A percentile compares a stretch with the other conserved stretches of the same genome.
Evolutionary conservation across 1,284 basidiomycete genomes (phyloP).

Genomic region (Acaromyces ingoldii): DNA sequence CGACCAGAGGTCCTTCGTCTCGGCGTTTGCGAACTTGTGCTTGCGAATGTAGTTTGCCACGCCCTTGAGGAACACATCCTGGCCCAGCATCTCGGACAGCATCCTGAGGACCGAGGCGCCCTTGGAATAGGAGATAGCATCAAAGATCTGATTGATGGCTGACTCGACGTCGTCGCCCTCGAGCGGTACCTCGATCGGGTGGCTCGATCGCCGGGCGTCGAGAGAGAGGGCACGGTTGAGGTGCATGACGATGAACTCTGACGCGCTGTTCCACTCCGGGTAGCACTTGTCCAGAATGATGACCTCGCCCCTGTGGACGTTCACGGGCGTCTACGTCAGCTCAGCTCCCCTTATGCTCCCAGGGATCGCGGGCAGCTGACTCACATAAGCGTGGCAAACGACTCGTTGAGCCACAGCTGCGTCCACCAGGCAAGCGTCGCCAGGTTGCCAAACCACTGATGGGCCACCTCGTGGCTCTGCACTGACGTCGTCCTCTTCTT

Average conservation of each 20-base stretch:
- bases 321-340: too few relatives aligned
- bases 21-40: slow-evolving; percentile 67
- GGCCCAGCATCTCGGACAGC: slow-evolving; percentile 70
- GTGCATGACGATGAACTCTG: slow-evolving; percentile 58
- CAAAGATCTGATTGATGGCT: slow-evolving; percentile 49
- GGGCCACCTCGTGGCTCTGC: slow-evolving; percentile 69
- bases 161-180: slow-evolving; percentile 45
- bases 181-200: slow-evolving; percentile 83
- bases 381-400: slow-evolving; percentile 77
- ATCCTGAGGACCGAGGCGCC: slow-evolving; percentile 72
- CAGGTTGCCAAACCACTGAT: slow-evolving; percentile 72
- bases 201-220: slow-evolving; percentile 84
- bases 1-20: slow-evolving; percentile 79
- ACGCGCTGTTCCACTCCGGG: slow-evolving; percentile 59
- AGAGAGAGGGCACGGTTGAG: slow-evolving; percentile 65
- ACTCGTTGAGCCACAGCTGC: slow-evolving; percentile 58
- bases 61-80: slow-evolving; percentile 61
- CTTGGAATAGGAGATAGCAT: slow-evolving; percentile 54
- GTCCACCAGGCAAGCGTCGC: slow-evolving; percentile 92
- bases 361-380: too few relatives aligned
- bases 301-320: too few relatives aligned
- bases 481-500: slow-evolving; percentile 74
- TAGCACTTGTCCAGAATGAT: slow-evolving; percentile 67
- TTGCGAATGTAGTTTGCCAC: slow-evolving; percentile 81
- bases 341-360: too few relatives aligned